These are phyloP conservation scores for Mimosa bimucronata DNA, from an alignment of 306 rosid genomes.

Conservation along the genomic window DNA sequence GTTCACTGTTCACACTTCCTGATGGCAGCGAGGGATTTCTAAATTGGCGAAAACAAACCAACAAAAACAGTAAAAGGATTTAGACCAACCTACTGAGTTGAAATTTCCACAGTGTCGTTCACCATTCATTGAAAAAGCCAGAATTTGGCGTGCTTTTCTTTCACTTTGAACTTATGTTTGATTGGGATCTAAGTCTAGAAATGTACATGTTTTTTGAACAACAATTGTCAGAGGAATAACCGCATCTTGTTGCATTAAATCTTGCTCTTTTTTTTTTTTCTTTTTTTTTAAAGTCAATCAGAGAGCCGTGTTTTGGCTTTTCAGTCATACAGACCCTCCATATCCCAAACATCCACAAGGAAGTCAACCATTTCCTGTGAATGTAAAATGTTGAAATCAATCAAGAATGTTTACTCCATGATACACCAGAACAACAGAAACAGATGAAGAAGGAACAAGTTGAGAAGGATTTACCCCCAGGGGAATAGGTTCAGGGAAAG, in stretches of 20 bases:
- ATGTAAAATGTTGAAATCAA: constrained; percentile 29
- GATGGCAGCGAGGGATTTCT: not conserved
- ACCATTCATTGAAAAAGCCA: not conserved
- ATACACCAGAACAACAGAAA: constrained; percentile 1
- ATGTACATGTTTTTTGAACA: not conserved
- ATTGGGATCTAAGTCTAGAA: not conserved
- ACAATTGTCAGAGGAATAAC: not conserved
- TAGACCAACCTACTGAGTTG: not conserved
- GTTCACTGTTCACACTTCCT: not conserved
- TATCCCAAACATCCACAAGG: constrained; percentile 85
- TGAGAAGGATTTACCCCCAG: constrained; percentile 65
- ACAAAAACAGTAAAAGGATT: not conserved
- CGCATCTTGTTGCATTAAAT: not conserved
- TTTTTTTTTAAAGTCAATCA: not conserved
- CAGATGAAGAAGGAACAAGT: not conserved
- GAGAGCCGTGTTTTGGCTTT: constrained; percentile 26
- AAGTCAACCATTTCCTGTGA: constrained; percentile 88
- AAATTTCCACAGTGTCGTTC: not conserved
- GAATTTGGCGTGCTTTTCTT: not conserved
- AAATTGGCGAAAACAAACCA: not conserved
- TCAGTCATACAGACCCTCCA: constrained; percentile 83
- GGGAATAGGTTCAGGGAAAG: constrained; percentile 65
- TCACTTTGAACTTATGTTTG: not conserved
- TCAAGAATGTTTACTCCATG: constrained; percentile 14
- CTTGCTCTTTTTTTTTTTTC: not conserved